phyloP scores from a whole-genome alignment of 345 rosid genomes.

The Salix purpurea region DNA sequence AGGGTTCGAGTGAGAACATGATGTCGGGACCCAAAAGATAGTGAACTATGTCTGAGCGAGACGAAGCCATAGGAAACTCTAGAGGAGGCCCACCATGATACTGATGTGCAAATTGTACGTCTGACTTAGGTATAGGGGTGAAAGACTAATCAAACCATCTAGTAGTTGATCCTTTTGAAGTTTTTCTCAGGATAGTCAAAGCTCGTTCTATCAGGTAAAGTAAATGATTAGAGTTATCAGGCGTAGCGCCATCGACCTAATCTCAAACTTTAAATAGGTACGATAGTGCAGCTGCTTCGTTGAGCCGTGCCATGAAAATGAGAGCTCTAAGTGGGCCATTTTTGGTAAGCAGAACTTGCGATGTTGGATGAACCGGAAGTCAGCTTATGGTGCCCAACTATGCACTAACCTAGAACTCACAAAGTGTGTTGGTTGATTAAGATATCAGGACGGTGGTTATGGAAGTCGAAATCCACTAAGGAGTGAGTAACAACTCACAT shows the following conservation, averaged over 20 bases:
- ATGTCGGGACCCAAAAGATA: not conserved
- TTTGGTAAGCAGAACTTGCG: too few species aligned
- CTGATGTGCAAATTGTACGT: not conserved
- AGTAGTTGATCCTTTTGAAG: constrained; percentile 36
- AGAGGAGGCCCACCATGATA: not conserved
- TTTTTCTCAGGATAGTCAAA: constrained; percentile 31
- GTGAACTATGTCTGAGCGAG: not conserved
- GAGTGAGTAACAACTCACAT: too few species aligned
- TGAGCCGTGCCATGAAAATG: too few species aligned
- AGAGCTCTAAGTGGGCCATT: too few species aligned
- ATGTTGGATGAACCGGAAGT: rapidly evolving
- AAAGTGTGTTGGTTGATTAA: too few species aligned
- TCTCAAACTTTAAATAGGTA: too few species aligned
- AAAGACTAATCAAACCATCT: constrained; percentile 33
- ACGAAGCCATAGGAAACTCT: not conserved
- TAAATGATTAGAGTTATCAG: not conserved
- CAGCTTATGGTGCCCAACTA: too few species aligned
- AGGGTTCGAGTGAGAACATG: constrained; percentile 1
- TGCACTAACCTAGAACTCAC: too few species aligned
- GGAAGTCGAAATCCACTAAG: too few species aligned
- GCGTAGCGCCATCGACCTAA: not conserved
- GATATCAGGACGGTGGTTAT: too few species aligned
- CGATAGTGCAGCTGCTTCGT: too few species aligned
- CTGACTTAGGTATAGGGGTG: constrained; percentile 20
- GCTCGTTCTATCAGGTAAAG: constrained; percentile 12